phyloP scores from a whole-genome alignment of 495 filamentous ascomycete species.

The Aspergillus ostianus region DNA sequence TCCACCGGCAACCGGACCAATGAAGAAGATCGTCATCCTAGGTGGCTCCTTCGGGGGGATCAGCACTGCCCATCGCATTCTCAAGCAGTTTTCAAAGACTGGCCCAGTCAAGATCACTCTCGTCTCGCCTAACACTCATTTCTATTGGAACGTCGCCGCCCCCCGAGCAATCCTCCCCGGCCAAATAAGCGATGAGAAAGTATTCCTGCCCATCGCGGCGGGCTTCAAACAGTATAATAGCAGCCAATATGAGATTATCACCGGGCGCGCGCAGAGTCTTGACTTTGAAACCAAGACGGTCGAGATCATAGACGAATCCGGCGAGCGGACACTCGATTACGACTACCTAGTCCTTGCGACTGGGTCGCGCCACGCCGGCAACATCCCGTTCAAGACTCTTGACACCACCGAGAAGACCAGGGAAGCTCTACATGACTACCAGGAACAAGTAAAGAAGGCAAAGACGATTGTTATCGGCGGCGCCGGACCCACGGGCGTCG shows the following conservation, averaged over 20 bases:
- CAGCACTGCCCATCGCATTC: neutral
- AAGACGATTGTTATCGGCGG: conserved; percentile 5
- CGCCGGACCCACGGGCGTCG: conserved; percentile 2
- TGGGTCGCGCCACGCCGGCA: neutral
- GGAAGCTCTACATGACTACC: neutral
- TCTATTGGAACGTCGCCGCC: conserved; percentile 4
- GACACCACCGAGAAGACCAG: neutral
- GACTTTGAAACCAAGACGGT: neutral
- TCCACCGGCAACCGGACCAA: neutral
- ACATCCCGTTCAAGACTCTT: neutral
- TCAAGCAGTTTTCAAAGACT: neutral
- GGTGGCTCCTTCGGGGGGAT: neutral
- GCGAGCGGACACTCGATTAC: neutral
- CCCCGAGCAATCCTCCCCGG: neutral
- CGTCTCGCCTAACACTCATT: neutral
- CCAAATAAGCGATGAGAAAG: neutral
- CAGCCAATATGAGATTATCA: neutral
- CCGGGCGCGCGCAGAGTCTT: neutral
- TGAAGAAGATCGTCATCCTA: neutral
- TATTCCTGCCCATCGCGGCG: neutral
- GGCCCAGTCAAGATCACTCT: neutral
- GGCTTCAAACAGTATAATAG: neutral
- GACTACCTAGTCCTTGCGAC: neutral
- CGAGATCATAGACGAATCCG: neutral
- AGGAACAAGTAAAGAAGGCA: neutral